phyloP scores from a whole-genome alignment of 345 rosid species.

The Aquilaria sinensis region DNA sequence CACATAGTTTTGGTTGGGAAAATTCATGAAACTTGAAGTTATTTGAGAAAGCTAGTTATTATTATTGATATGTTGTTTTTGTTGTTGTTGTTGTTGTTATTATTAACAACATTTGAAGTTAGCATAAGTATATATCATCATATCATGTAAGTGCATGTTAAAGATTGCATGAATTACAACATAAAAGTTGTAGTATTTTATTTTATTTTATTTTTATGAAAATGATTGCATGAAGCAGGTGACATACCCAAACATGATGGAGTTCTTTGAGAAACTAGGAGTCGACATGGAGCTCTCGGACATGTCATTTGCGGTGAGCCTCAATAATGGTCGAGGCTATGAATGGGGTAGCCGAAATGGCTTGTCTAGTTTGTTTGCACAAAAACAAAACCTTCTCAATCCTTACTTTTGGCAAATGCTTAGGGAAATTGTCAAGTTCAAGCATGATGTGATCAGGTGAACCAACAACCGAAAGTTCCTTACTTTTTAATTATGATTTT shows the following conservation, averaged over 20 bases:
- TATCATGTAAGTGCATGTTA: too few relatives aligned
- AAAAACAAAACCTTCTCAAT: slow-evolving; percentile 51
- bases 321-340: slow-evolving; percentile 61
- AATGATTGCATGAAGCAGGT: slow-evolving; percentile 36
- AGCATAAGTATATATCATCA: too few relatives aligned
- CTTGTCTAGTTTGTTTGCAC: slow-evolving; percentile 62
- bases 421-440: slow-evolving; percentile 60
- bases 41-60: too few relatives aligned
- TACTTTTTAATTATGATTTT: not conserved
- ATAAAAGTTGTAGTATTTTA: too few relatives aligned
- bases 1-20: too few relatives aligned
- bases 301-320: slow-evolving; percentile 85
- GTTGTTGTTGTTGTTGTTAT: too few relatives aligned
- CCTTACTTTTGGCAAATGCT: slow-evolving; percentile 85
- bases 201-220: too few relatives aligned
- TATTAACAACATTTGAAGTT: too few relatives aligned
- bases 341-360: slow-evolving; percentile 97
- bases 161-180: too few relatives aligned
- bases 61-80: too few relatives aligned
- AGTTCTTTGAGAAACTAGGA: slow-evolving; percentile 73
- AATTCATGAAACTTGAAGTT: too few relatives aligned
- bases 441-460: slow-evolving; percentile 56
- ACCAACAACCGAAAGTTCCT: not conserved
- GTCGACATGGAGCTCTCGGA: slow-evolving; percentile 77
- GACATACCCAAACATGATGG: slow-evolving; percentile 93